These are phyloP conservation scores for Olyra latifolia DNA, from an alignment of 176 grass and related monocot genomes.

Conservation along the genomic window DNA sequence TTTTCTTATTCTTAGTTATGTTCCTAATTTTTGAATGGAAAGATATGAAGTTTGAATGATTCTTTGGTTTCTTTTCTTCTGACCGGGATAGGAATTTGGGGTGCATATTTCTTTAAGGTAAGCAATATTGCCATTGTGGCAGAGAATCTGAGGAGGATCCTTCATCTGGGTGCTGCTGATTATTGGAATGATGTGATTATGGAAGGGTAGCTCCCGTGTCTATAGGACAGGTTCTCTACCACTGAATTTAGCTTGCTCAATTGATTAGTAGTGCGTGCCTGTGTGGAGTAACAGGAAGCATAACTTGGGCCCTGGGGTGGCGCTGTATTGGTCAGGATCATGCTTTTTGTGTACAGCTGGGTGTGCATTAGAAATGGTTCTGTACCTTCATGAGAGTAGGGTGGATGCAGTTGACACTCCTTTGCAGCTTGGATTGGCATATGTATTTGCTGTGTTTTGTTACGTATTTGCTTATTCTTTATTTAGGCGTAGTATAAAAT, in stretches of 20 bases:
- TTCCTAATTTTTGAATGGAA: not conserved
- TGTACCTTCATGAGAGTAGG: not conserved
- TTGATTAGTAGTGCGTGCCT: not conserved
- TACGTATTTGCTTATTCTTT: not conserved
- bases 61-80: not conserved
- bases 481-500: not conserved
- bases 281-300: not conserved
- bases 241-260: not conserved
- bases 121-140: constrained; percentile 7
- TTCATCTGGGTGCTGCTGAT: constrained; percentile 33
- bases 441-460: not conserved
- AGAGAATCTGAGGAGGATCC: constrained; percentile 54
- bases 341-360: not conserved
- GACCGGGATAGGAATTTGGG: not conserved
- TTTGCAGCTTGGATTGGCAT: not conserved
- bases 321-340: not conserved
- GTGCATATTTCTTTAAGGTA: constrained; percentile 24
- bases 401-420: not conserved
- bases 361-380: not conserved
- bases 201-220: not conserved
- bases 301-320: not conserved
- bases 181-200: not conserved
- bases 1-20: not conserved
- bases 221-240: not conserved
- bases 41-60: not conserved